Evolutionary conservation across 257 asterid species (phyloP).

Genomic region (Petrea volubilis): DNA sequence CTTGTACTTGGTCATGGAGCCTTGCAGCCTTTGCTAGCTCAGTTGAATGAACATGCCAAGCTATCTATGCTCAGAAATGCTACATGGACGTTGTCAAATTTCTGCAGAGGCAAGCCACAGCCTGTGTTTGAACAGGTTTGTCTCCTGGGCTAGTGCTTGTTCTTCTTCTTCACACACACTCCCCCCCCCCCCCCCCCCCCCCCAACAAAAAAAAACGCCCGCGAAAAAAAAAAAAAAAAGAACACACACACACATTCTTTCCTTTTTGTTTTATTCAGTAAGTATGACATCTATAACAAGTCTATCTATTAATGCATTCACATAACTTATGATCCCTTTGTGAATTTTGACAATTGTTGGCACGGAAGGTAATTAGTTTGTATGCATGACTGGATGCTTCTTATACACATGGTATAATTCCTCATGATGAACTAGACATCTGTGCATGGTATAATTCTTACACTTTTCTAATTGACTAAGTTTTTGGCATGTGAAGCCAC

Average conservation of each 20-base stretch:
- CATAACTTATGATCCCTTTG: not conserved
- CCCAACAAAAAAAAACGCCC: too few species aligned
- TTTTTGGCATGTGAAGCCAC: not conserved
- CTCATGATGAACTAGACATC: not conserved
- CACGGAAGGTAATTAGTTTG: not conserved
- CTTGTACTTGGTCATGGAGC: conserved; percentile 83
- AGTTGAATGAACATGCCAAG: conserved; percentile 77
- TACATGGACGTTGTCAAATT: conserved; percentile 91
- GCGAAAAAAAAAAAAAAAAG: too few species aligned
- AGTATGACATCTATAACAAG: not conserved
- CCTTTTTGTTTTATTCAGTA: not conserved
- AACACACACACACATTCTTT: too few species aligned
- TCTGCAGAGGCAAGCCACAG: conserved; percentile 97
- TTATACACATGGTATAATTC: not conserved
- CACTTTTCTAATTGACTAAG: not conserved
- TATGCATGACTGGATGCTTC: not conserved
- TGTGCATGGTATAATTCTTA: not conserved
- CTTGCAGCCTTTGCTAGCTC: conserved; percentile 68
- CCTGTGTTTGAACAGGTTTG: conserved; percentile 82
- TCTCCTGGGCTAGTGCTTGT: not conserved
- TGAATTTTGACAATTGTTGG: not conserved
- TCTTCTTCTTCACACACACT: too few species aligned
- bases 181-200: too few species aligned
- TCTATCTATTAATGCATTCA: not conserved
- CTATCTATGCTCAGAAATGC: conserved; percentile 93